Conservation (phyloP, 306 rosid species). For the Bauhinia variegata region DNA sequence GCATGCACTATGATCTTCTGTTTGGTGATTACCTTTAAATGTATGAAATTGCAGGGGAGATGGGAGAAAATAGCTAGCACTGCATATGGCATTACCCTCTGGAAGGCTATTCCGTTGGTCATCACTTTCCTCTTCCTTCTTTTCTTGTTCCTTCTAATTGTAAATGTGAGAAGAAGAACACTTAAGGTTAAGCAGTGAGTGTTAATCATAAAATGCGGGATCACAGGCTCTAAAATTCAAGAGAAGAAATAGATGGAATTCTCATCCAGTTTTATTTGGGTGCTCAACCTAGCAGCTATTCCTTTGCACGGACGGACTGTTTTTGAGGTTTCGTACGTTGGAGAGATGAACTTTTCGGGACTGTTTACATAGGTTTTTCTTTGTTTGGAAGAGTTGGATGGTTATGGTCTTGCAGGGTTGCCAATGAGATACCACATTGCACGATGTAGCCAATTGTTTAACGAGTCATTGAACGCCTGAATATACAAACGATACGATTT, state of each 20-base stretch:
- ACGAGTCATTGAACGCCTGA: too few relatives aligned
- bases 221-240: slow-evolving; percentile 14
- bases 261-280: slow-evolving; percentile 20
- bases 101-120: slow-evolving; percentile 53
- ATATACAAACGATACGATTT: too few relatives aligned
- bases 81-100: slow-evolving; percentile 34
- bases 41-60: slow-evolving; percentile 57
- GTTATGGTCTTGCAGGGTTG: too few relatives aligned
- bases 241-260: slow-evolving; percentile 22
- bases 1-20: slow-evolving; percentile 2
- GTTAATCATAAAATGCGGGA: slow-evolving; percentile 17
- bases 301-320: neutral
- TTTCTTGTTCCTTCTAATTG: slow-evolving; percentile 50
- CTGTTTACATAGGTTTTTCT: neutral
- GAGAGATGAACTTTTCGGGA: slow-evolving; percentile 6
- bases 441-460: too few relatives aligned
- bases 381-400: too few relatives aligned
- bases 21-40: slow-evolving; percentile 27
- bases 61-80: slow-evolving; percentile 48
- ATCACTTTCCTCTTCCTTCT: slow-evolving; percentile 44
- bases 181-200: slow-evolving; percentile 66
- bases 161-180: slow-evolving; percentile 71
- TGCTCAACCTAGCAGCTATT: neutral
- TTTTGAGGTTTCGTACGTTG: slow-evolving; percentile 18
- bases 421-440: too few relatives aligned